Base-by-base conservation (phyloP, 805 yeast species). In the Candida alai region DNA sequence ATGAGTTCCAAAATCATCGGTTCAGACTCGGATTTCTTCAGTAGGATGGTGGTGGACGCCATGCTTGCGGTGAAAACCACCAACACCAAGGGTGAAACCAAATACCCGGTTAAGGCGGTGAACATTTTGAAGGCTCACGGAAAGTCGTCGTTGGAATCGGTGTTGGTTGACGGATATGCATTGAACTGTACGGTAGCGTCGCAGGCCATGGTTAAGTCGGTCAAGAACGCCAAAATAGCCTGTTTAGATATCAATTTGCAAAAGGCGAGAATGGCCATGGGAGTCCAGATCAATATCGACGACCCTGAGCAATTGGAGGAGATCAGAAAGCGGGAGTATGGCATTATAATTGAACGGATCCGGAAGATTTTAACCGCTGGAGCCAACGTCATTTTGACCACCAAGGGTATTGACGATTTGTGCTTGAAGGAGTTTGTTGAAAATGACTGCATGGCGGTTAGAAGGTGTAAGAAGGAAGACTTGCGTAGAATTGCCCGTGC, bases 1-100 rank as follows among this genome's bases (percentile, higher is more conserved):
- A 90, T 93, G 97, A 85, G 96, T 16, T 83, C 95, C 32, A 93
- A 93, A 65, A 87, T 93, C 53, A 90, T 93, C 57, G 97, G 97
- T 14, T 68, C 94, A 6, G 97, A 93, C 58, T 78, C 90, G 3
- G 95, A 83, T 8, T 93, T 93, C 54, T 93, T 93, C 62, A 73
- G 90, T 40, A 69, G 79, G 47, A 73, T 94, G 77, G 97, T 85
- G 17, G 97, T 93, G 27, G 97, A 93, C 53, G 93, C 98, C 16
- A 80, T 93, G 76, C 69, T 88, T 39, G 95, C 96, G 3, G 97
- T 93, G 35, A 89, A 86, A 59, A 89, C 98, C 24, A 76, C 83
- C 30, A 89, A 87, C 56, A 63, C 78, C 21, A 84, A 88, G 51
- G 96, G 96, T 35, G 97, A 93, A 53, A 65, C 71, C 29, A 86